A percentile compares a stretch with the other conserved stretches of the same genome.
phyloP scores from a whole-genome alignment of 768 basidiomycete genomes.

The Mycena sanguinolenta region DNA sequence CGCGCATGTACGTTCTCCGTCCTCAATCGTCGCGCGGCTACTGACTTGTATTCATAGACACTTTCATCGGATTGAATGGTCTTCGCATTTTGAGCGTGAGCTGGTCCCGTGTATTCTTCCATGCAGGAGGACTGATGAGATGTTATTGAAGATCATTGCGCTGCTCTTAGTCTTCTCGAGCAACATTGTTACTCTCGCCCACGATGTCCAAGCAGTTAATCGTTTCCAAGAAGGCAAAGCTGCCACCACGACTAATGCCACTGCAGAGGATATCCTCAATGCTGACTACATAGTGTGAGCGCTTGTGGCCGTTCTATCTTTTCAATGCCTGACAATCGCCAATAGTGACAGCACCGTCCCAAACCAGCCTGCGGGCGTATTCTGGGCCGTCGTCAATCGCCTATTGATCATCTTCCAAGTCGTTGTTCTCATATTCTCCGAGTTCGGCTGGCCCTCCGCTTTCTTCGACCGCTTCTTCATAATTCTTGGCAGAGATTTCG shows the following conservation, averaged over 20 bases:
- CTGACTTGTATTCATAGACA: slow-evolving; percentile 48
- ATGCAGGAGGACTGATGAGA: neutral
- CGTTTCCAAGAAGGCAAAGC: slow-evolving; percentile 62
- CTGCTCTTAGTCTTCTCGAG: slow-evolving; percentile 85
- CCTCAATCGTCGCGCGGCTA: neutral
- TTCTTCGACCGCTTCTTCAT: slow-evolving; percentile 92
- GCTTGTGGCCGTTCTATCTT: slow-evolving; percentile 5
- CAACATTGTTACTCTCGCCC: slow-evolving; percentile 80
- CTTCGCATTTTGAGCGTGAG: slow-evolving; percentile 75
- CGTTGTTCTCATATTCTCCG: slow-evolving; percentile 84
- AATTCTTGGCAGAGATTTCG: slow-evolving; percentile 85
- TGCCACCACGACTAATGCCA: slow-evolving; percentile 42
- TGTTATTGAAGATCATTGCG: slow-evolving; percentile 60
- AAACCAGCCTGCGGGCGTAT: slow-evolving; percentile 81
- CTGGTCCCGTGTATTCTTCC: neutral
- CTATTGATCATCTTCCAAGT: slow-evolving; percentile 90
- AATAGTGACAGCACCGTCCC: slow-evolving; percentile 84
- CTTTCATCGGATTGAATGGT: slow-evolving; percentile 84
- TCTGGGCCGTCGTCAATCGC: slow-evolving; percentile 92
- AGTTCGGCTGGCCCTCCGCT: slow-evolving; percentile 81
- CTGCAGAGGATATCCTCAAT: slow-evolving; percentile 51
- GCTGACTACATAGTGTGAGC: slow-evolving; percentile 86
- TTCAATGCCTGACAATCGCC: slow-evolving; percentile 9
- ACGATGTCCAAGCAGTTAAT: slow-evolving; percentile 83
- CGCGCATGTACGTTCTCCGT: slow-evolving; percentile 61